Conservation (phyloP, 257 asterid genomes). For the Capsicum baccatum region DNA sequence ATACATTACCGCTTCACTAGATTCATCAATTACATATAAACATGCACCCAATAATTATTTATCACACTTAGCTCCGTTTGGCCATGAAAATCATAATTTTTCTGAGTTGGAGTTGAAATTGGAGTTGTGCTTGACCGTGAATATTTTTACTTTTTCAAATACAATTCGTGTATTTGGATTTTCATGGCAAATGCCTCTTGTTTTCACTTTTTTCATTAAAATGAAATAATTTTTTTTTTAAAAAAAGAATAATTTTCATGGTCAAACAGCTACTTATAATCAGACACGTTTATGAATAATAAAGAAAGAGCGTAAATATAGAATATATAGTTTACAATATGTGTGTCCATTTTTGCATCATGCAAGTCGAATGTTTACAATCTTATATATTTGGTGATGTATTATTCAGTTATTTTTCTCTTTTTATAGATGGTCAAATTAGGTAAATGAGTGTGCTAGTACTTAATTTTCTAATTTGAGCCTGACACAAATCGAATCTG, state of each 20-base stretch:
- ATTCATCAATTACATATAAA: no score
- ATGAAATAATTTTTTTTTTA: no score
- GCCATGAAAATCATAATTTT: no score
- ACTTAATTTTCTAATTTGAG: neutral
- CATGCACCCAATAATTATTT: neutral
- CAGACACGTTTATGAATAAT: neutral
- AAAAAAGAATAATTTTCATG: no score
- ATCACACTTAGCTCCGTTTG: neutral
- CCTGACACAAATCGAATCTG: conserved; percentile 14
- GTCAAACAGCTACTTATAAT: neutral
- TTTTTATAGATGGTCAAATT: neutral
- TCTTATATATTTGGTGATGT: neutral
- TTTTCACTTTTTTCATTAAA: no score
- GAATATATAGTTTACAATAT: neutral
- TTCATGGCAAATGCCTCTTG: no score
- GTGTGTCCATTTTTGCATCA: neutral
- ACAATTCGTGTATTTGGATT: no score
- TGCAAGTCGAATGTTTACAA: neutral
- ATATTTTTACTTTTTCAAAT: no score
- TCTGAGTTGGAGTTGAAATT: no score
- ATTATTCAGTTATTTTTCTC: neutral
- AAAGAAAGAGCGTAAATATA: neutral
- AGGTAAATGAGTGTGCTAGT: neutral
- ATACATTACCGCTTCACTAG: no score
- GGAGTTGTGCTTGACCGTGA: no score